Conservation (phyloP, 1,139 yeast genomes). For the Chernovozyma sophiae-reginae region DNA sequence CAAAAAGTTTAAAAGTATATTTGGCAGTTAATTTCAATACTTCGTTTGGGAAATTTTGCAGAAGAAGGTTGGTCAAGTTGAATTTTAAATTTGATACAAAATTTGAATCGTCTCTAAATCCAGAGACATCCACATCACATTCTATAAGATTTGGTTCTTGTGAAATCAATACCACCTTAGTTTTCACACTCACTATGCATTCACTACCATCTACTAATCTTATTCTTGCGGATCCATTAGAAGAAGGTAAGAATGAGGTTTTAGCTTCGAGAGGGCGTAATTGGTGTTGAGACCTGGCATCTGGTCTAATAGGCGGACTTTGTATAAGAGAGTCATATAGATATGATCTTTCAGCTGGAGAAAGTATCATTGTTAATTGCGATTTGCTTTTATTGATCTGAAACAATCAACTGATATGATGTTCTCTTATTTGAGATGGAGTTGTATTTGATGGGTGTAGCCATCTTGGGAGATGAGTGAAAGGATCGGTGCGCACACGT, state of each 20-base stretch:
- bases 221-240: slow-evolving; percentile 89
- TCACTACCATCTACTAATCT: slow-evolving; percentile 87
- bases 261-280: slow-evolving; percentile 84
- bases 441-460: too few relatives aligned
- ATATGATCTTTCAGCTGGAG: slow-evolving; percentile 84
- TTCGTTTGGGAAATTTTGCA: slow-evolving; percentile 44
- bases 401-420: too few relatives aligned
- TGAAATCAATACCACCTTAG: slow-evolving; percentile 66
- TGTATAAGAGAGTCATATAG: slow-evolving; percentile 66
- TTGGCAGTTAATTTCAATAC: slow-evolving; percentile 62
- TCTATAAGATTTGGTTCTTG: slow-evolving; percentile 48
- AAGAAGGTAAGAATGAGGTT: slow-evolving; percentile 74
- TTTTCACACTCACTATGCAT: slow-evolving; percentile 84
- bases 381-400: too few relatives aligned
- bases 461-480: too few relatives aligned
- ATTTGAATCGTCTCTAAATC: slow-evolving; percentile 66
- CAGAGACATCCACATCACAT: slow-evolving; percentile 74
- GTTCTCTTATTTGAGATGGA: too few relatives aligned
- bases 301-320: slow-evolving; percentile 71
- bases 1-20: slow-evolving; percentile 69
- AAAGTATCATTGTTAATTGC: slow-evolving; percentile 50
- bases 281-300: slow-evolving; percentile 68
- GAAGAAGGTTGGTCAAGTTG: slow-evolving; percentile 43
- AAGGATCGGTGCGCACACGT: too few relatives aligned
- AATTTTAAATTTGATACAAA: slow-evolving; percentile 57